A percentile compares a stretch with the other conserved stretches of the same genome.
Conservation (phyloP, 2,329 filamentous ascomycete species). For the Aspergillus piperis region DNA sequence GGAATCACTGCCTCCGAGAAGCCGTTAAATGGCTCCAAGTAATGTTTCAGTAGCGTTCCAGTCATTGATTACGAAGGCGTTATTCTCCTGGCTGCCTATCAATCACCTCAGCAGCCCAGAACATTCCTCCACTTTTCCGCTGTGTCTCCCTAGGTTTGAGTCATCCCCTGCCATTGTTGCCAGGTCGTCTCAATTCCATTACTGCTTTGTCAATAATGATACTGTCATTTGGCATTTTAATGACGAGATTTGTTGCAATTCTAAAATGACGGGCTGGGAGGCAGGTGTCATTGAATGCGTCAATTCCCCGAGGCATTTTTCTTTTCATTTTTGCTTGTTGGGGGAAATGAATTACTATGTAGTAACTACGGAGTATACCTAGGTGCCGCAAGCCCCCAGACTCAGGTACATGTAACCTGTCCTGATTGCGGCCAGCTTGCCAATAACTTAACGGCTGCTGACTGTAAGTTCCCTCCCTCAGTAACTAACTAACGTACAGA, state of each 20-base stretch:
- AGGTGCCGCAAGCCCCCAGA: not conserved
- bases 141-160: not conserved
- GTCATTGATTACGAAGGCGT: conserved; percentile 1
- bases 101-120: conserved; percentile 6
- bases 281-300: not conserved
- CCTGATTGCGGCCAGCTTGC: not conserved
- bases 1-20: not conserved
- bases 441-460: not conserved
- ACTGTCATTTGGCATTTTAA: not conserved
- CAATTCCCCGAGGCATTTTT: too few relatives aligned
- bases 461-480: too few relatives aligned
- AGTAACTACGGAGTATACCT: too few relatives aligned
- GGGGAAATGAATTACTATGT: too few relatives aligned
- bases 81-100: conserved; percentile 2
- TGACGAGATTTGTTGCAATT: conserved; percentile 2
- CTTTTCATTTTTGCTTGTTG: too few relatives aligned
- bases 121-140: not conserved
- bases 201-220: not conserved
- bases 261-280: not conserved
- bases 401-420: conserved; percentile 1
- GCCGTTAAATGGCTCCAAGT: not conserved
- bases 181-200: conserved; percentile 2
- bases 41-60: conserved; percentile 11
- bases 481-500: too few relatives aligned
- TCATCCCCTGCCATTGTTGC: conserved; percentile 8